A percentile compares a stretch with the other conserved stretches of the same genome.
These are phyloP conservation scores for Venturia carpophila DNA, from an alignment of 2,329 filamentous ascomycete species.

Conservation along the genomic window DNA sequence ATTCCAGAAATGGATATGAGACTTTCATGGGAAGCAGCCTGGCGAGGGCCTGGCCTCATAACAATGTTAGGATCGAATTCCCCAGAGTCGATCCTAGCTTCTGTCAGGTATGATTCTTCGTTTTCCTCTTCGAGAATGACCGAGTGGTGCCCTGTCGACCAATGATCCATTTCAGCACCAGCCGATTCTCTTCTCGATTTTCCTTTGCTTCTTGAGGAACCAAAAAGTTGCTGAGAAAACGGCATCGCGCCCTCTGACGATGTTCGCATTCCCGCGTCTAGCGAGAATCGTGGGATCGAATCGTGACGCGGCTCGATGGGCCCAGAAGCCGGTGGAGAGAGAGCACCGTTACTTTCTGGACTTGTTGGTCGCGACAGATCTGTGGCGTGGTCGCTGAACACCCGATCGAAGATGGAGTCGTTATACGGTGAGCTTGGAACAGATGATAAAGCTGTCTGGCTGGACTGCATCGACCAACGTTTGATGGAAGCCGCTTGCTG, in stretches of 20 bases:
- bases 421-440: constrained; percentile 75
- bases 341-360: constrained; percentile 53
- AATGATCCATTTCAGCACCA: background rate
- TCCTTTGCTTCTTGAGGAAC: constrained; percentile 8
- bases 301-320: constrained; percentile 28
- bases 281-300: constrained; percentile 38
- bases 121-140: constrained; percentile 33
- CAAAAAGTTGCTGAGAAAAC: background rate
- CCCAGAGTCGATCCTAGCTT: constrained; percentile 19
- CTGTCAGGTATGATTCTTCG: constrained; percentile 22
- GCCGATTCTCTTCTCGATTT: constrained; percentile 12
- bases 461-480: constrained; percentile 59
- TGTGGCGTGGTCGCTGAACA: constrained; percentile 48
- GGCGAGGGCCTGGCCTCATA: constrained; percentile 46
- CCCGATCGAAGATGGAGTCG: constrained; percentile 69
- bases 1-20: constrained; percentile 80
- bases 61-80: background rate
- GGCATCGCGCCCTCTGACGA: constrained; percentile 8
- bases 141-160: constrained; percentile 17
- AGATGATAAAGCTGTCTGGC: constrained; percentile 58
- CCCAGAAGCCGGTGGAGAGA: constrained; percentile 49
- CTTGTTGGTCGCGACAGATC: constrained; percentile 72
- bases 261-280: constrained; percentile 15
- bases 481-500: constrained; percentile 33
- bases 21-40: constrained; percentile 73